Base-by-base conservation (phyloP, 345 rosid species). In the Dipteronia dyeriana region DNA sequence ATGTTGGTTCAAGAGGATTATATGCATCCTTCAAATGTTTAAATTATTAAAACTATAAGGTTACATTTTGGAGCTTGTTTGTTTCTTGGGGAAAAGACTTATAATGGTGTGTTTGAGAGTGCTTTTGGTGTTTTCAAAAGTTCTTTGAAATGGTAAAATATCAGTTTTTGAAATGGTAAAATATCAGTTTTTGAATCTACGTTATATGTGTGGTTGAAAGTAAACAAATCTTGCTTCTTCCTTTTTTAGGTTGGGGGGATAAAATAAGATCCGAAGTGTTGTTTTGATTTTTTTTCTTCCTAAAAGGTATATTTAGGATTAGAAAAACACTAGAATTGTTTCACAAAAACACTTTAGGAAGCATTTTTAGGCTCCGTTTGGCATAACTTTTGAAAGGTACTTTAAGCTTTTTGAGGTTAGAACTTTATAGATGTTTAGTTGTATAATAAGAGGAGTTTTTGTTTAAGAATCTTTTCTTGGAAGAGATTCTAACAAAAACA, bases 11-110 rank as follows among this genome's bases (percentile, higher is more conserved):
- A 59, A 19, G 63, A 59, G 26, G 63, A 59, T 14, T 53, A 45
- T 45, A 10, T 53, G 57, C n/a, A 53, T 53, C 57, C 57, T 53
- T 59, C 63, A 59, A 59, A 59, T 59, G 63, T 22, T 59, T 59
- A 19, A 22, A 59, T 59, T 10, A 20, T 59, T 19, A 59, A 19
- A n/a, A 22, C 9, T 59, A 34, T 34, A 7, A 59, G 63, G 9
- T 59, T n/a, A 59, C 8, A 22, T 59, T 59, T 59, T 59, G 26
- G 25, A 59, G 26, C 45, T 22, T 20, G 63, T 22, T 22, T 59
- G 63, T 59, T n/a, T 22, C 26, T 59, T 59, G 26, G 63, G 25
- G 4, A 59, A n/a, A 59, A 59, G 26, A 20, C 63, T 57, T 57
- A 59, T 59, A 53, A 19, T 59, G 22, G 63, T 9, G 9, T 59